Base-by-base conservation (phyloP, 2,329 filamentous ascomycete genomes). In the Cercospora citrullina region DNA sequence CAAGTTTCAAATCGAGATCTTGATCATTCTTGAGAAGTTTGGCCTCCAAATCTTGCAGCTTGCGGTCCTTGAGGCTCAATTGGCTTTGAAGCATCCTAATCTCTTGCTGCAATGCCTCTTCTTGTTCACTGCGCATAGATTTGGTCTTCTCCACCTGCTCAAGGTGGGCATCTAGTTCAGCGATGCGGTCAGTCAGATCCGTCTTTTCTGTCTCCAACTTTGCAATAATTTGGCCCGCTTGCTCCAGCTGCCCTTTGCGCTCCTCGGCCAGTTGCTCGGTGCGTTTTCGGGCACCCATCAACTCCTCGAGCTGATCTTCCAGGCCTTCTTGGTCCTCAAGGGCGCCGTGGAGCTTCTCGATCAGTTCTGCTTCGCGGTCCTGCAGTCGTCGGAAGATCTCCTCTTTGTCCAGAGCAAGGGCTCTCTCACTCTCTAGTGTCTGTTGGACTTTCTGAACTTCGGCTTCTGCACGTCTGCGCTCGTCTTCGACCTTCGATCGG, bases 381-480 rank as follows among this genome's bases (percentile, higher is more conserved):
- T 97, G 95, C 23, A 99, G 84, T n/a, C 96, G 89, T 77, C 94
- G 96, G 84, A 98, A 99, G 68, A 99, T 99, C 76, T 99, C 95
- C 77, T 99, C 96, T 78, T 99, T 99, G 80, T 99, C 95, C 5
- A 99, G 83, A 0, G 95, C 95, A 51, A 99, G 85, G n/a, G 94
- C 92, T 60, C 95, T 89, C 80, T 99, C 96, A 72, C 94, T 97
- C 79, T 99, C 96, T 1, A 99, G 85, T 0, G 92, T 96, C 75
- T 98, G 93, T 77, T 97, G 94, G 58, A 98, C 92, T 33, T 91
- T 89, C 72, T 94, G 87, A 75, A 97, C 90, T 75, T 99, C 95
- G 14, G 90, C 85, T 73, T 98, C 91, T 1, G 92, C 91, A 69
- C 93, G 91, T 51, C 95, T 87, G 33, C 94, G 88, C 73, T 99